These are phyloP conservation scores for Cyclostephanos invisitatus DNA, from an alignment of 108 stramenopile species.

Conservation along the genomic window DNA sequence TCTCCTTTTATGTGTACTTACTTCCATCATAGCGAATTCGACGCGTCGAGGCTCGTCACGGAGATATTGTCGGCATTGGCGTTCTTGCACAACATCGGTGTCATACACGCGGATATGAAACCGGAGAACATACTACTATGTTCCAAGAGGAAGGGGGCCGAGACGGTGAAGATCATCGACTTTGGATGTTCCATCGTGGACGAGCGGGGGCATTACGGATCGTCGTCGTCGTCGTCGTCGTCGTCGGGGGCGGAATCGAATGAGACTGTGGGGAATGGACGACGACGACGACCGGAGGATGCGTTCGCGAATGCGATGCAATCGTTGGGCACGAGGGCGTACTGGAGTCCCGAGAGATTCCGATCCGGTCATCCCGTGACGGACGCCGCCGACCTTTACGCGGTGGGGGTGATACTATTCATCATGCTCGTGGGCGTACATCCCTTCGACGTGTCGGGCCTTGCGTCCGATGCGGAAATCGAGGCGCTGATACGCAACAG, in stretches of 20 bases:
- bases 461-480: slow-evolving; percentile 64
- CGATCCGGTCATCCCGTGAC: slow-evolving; percentile 24
- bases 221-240: too few relatives aligned
- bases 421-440: slow-evolving; percentile 87
- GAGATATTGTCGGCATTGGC: slow-evolving; percentile 75
- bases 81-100: slow-evolving; percentile 72
- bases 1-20: too few relatives aligned
- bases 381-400: slow-evolving; percentile 72
- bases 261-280: slow-evolving; percentile 12
- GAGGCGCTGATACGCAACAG: slow-evolving; percentile 48
- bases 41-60: slow-evolving; percentile 65
- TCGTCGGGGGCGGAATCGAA: not conserved
- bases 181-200: slow-evolving; percentile 51
- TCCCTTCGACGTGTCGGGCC: slow-evolving; percentile 78
- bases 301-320: too few relatives aligned
- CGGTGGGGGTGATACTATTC: slow-evolving; percentile 82
- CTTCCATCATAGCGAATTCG: slow-evolving; percentile 73
- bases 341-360: slow-evolving; percentile 81
- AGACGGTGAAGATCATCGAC: slow-evolving; percentile 55
- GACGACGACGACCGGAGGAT: slow-evolving; percentile 9
- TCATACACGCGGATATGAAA: slow-evolving; percentile 82
- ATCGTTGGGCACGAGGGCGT: slow-evolving; percentile 74
- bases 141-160: slow-evolving; percentile 45
- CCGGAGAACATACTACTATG: slow-evolving; percentile 82
- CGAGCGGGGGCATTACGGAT: slow-evolving; percentile 10